phyloP scores from a whole-genome alignment of 257 asterid species.

The Solanum tacnaense region DNA sequence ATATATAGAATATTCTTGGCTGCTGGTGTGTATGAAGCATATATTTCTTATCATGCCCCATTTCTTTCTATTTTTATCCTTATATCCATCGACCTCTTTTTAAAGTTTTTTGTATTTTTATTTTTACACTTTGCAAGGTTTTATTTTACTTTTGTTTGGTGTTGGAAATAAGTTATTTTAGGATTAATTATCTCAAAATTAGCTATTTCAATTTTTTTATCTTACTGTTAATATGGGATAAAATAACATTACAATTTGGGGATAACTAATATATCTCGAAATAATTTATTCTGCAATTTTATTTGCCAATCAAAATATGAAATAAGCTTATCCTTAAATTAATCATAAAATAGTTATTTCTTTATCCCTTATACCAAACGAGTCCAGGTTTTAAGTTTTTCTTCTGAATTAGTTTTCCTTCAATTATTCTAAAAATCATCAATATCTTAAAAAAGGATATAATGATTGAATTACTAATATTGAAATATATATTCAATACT shows the following conservation, averaged over 20 bases:
- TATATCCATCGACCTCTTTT: not conserved
- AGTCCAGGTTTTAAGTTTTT: not conserved
- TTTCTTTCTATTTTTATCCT: not conserved
- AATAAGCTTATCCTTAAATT: too few relatives aligned
- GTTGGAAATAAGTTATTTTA: too few relatives aligned
- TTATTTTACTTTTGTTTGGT: not conserved
- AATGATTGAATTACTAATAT: not conserved
- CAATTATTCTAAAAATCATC: not conserved
- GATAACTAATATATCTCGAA: too few relatives aligned
- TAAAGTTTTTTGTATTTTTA: not conserved
- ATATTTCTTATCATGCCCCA: not conserved
- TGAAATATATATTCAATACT: too few relatives aligned
- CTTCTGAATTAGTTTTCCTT: not conserved
- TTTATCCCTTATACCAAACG: not conserved
- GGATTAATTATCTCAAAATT: too few relatives aligned
- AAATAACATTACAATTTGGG: not conserved
- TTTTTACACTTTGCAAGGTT: not conserved
- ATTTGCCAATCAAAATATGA: not conserved
- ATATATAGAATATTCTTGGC: not conserved
- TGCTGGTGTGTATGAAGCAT: not conserved
- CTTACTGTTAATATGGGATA: too few relatives aligned
- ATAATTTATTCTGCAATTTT: too few relatives aligned
- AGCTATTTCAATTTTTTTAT: too few relatives aligned
- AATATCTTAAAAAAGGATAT: not conserved
- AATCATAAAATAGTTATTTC: too few relatives aligned